These are phyloP conservation scores for Stachybotrys echinatus DNA, from an alignment of 2,329 filamentous ascomycete genomes.

Conservation along the genomic window DNA sequence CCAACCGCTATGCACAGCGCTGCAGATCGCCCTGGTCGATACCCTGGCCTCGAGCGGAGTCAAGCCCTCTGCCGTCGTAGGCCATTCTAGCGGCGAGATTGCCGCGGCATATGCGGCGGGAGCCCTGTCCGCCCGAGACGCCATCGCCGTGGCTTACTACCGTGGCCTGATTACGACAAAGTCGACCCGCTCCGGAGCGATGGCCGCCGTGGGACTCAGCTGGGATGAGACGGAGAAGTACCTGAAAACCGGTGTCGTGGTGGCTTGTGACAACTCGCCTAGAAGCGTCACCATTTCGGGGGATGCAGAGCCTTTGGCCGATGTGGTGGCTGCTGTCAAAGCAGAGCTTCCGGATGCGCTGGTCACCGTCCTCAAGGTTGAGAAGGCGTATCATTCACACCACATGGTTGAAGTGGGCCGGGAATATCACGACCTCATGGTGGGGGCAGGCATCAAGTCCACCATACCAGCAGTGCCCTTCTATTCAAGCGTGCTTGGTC, in stretches of 20 bases:
- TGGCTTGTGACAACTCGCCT: constrained; percentile 34
- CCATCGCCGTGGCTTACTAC: constrained; percentile 32
- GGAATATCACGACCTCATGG: constrained; percentile 14
- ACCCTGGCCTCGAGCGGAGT: constrained; percentile 26
- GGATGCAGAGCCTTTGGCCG: constrained; percentile 15
- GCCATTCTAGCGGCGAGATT: constrained; percentile 39
- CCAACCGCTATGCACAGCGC: constrained; percentile 35
- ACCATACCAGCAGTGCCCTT: constrained; percentile 4
- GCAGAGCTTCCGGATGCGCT: constrained; percentile 19
- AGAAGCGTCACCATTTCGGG: constrained; percentile 30
- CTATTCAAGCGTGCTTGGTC: constrained; percentile 23
- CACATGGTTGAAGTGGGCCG: constrained; percentile 23
- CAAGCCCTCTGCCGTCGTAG: constrained; percentile 26
- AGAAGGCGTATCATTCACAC: constrained; percentile 37
- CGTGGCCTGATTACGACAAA: constrained; percentile 22
- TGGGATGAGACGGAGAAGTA: constrained; percentile 19
- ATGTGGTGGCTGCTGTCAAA: constrained; percentile 21
- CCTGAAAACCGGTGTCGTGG: constrained; percentile 16
- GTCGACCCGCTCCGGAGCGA: constrained; percentile 17
- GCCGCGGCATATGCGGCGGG: constrained; percentile 37
- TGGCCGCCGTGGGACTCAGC: constrained; percentile 34
- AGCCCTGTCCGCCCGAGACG: constrained; percentile 23
- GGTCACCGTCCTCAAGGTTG: constrained; percentile 26
- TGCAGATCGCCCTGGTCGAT: constrained; percentile 38
- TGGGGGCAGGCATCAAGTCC: constrained; percentile 7